Base-by-base conservation (phyloP, 108 stramenopile genomes). In the Skeletonema potamos region DNA sequence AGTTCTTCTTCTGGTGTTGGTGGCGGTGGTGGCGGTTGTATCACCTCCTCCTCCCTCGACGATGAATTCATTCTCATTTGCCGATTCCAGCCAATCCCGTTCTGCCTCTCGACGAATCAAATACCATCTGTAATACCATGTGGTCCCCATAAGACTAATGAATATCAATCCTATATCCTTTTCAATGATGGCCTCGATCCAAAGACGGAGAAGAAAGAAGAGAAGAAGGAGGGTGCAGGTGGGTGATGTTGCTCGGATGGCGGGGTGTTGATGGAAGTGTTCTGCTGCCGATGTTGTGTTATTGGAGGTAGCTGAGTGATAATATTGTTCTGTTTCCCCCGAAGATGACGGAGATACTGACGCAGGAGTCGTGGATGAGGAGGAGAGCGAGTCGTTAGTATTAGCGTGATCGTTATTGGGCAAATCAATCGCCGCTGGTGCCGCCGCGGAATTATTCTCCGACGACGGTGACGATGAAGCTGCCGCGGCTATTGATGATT, bases 131-230 rank as follows among this genome's bases (percentile, higher is more conserved):
- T 86, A 86, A 9, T 83, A 85, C 91, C 91, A 94, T 9, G 77
- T 73, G 36, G 91, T 91, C 27, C 78, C 79, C 55, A 94, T 74
- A 26, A 89, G 55, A 55, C 86, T 85, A 2, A 94, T 46, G 63
- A 94, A 71, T 13, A 92, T 29, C 12, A 92, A 54, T 5, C 82
- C 81, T 12, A 82, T 64, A 46, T 94, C 91, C 41, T 84, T 82
- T 29, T 79, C 60, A 27, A 82, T 34, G 9, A 94, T 67, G 26
- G 91, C 89, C 76, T 91, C 85, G 55, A 94, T 74, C 93, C 93
- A 94, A 41, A 94, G 69, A 10, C 91, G 89, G 57, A 89, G 67
- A 28, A 94, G 87, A 41, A 94, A 62, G 58, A 92, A 92, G 27
- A 84, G 67, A 3, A 87, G 54, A 3, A 94, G 29, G 29, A 94